Percentiles rank a stretch among this genome's conserved stretches.
phyloP scores from a whole-genome alignment of 1,284 basidiomycete genomes.

The Irpex sp. region DNA sequence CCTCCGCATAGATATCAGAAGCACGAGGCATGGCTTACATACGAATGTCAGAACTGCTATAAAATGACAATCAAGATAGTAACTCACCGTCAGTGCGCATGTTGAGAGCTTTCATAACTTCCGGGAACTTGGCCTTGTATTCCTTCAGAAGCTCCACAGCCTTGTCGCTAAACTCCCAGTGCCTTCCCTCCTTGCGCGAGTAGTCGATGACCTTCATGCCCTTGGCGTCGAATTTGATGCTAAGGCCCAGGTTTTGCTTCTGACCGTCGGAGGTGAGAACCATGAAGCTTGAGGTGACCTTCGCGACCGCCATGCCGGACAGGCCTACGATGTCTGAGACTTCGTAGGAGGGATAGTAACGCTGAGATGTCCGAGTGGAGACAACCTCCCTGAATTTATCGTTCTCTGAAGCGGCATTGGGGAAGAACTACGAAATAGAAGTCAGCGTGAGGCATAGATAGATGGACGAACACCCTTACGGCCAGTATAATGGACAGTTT shows the following conservation, averaged over 20 bases:
- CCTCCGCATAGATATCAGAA: conserved; percentile 67
- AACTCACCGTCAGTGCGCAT: conserved; percentile 61
- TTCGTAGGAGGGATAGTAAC: conserved; percentile 77
- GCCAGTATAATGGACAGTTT: conserved; percentile 79
- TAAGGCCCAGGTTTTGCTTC: conserved; percentile 90
- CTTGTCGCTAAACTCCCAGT: conserved; percentile 95
- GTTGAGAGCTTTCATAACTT: conserved; percentile 74
- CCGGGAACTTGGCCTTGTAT: conserved; percentile 84
- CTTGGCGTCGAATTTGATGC: conserved; percentile 96
- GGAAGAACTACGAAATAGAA: conserved; percentile 65
- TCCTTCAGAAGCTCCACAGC: conserved; percentile 79
- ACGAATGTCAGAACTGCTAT: conserved; percentile 8
- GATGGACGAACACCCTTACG: conserved; percentile 40
- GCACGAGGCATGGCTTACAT: conserved; percentile 68
- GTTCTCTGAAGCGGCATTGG: conserved; percentile 75
- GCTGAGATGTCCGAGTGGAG: conserved; percentile 44
- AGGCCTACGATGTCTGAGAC: conserved; percentile 71
- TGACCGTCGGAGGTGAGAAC: conserved; percentile 70
- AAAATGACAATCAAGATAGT: background rate
- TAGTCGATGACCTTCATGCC: conserved; percentile 95
- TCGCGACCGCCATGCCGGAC: conserved; percentile 75
- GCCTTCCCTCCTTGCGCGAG: conserved; percentile 77
- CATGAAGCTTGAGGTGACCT: conserved; percentile 93
- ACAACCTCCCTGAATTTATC: conserved; percentile 75
- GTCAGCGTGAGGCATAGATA: conserved; percentile 8